Base-by-base conservation (phyloP, 768 basidiomycete genomes). In the Psilocybe cubensis region DNA sequence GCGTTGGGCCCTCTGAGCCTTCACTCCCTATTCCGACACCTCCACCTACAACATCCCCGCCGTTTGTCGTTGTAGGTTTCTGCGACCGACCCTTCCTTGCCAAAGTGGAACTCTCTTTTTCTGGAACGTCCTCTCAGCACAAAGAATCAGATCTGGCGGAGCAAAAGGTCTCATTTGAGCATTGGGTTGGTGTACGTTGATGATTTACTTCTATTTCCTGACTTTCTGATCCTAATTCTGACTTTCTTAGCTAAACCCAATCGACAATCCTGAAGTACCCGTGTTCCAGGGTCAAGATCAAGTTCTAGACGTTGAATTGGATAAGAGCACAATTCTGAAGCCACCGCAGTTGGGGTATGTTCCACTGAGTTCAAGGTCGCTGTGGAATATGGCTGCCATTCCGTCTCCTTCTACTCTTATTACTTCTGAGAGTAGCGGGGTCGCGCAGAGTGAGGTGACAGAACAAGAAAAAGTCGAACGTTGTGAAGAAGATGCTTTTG, bases 161-260 rank as follows among this genome's bases (percentile, higher is more conserved):
- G 17, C 82, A 82, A 58, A 73, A 59, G 12, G 66, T 79, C 17
- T 58, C 74, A 25, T 63, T 83, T 17, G 79, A 83, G 31, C 83
- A 84, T 60, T 84, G 83, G 83, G 79, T 84, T 27, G 81, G 82
- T 64, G 83, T 83, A 43, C 24, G 77, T 68, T 27, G 6, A 17
- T 42, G 41, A 9, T 10, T 20, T 45, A n/a, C 12, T 27, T 46
- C 28, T 6, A 27, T 18, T 43, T 1, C 12, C 28, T 21, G 40
- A 21, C 20, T 17, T n/a, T 29, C 35, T 38, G 12, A 38, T 35
- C 14, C 28, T 28, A 52, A 17, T 35, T 21, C 11, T 24, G 21
- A 10, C 17, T 14, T 51, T 27, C 31, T 23, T 62, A 83, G 82
- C 61, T 84, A 55, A 80, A 83, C 59, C 70, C 73, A 27, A 58